Evolutionary conservation across 805 yeast genomes (phyloP).

Genomic region (Kurtzmaniella cleridarum): DNA sequence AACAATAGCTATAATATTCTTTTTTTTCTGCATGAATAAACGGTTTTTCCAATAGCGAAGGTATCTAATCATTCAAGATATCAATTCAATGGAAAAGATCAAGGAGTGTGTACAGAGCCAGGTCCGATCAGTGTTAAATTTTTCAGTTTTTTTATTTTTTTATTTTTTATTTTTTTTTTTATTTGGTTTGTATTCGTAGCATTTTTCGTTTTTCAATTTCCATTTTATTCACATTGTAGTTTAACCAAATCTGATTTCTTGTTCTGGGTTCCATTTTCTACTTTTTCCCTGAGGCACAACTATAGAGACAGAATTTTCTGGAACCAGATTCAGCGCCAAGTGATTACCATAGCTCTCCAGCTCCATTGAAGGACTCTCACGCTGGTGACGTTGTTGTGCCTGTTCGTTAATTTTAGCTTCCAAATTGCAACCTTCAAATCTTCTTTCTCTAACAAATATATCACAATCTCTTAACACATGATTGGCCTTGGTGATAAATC

Average conservation of each 20-base stretch:
- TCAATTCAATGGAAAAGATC: not conserved
- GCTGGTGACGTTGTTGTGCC: not conserved
- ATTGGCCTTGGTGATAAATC: slow-evolving; percentile 45
- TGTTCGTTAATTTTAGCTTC: slow-evolving; percentile 21
- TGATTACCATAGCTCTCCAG: too few species aligned
- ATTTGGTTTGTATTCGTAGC: not conserved
- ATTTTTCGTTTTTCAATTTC: slow-evolving; percentile 1
- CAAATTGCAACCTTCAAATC: slow-evolving; percentile 48
- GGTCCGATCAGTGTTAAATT: too few species aligned
- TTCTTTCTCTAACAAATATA: slow-evolving; percentile 44
- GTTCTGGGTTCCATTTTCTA: slow-evolving; percentile 12
- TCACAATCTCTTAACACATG: slow-evolving; percentile 45
- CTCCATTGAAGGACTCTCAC: too few species aligned
- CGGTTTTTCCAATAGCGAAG: slow-evolving; percentile 17
- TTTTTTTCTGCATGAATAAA: slow-evolving; percentile 27
- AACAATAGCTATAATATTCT: slow-evolving; percentile 55
- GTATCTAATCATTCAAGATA: slow-evolving; percentile 8
- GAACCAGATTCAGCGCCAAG: too few species aligned
- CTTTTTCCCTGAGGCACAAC: not conserved
- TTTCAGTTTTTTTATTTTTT: too few species aligned
- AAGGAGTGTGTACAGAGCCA: not conserved
- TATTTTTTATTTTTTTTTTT: too few species aligned
- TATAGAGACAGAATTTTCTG: not conserved
- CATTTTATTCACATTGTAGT: not conserved
- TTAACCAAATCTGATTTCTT: not conserved